Evolutionary conservation across 208 protist genomes (phyloP), one percentile per base, ranked within the genome.

Genomic region (Wallacemonas collosoma): DNA sequence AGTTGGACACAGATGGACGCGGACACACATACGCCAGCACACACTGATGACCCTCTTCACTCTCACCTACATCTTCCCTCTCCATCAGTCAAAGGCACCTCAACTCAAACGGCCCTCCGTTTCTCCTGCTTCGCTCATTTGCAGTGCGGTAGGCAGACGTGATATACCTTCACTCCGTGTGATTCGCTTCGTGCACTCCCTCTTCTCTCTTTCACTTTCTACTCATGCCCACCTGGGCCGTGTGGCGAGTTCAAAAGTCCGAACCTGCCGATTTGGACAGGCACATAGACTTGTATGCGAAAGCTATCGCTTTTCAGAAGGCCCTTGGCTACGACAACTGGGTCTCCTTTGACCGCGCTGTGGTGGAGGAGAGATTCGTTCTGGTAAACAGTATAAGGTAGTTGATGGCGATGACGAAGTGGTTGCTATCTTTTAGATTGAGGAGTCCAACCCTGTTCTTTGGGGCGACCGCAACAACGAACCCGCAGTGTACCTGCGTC

Each of bases 301-400:
- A 65, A 14, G 68, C 68, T 17, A 73, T 73, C 26, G 54, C 56
- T 15, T 64, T 56, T 15, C 68, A 73, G 48, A 26, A 65, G 45
- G 4, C 38, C 12, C 40, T 73, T 17, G 68, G 68, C 4, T 61
- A 65, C 15, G 12, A 36, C 68, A 61, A 64, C 57, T 73, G 68
- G 68, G 38, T 55, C 5, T 48, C 55, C 17, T 73, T 73, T 36
- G 51, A 64, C n/a, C 68, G 56, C n/a, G 14, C 36, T 9, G 58
- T 9, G 2, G 57, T 73, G 9, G 44, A 51, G 51, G 26, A 41
- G 68, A 73, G 47, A 38, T 73, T 26, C 43, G 35, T 7, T 35
- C 53, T 11, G 56, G 56, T 3, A 73, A 73, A 38, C 68, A 73
- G 47, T 73, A 73, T 47, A 73, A 73, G 44, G 38, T 73, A 5